phyloP scores from a whole-genome alignment of 345 rosid species.

The Arabis alpina region DNA sequence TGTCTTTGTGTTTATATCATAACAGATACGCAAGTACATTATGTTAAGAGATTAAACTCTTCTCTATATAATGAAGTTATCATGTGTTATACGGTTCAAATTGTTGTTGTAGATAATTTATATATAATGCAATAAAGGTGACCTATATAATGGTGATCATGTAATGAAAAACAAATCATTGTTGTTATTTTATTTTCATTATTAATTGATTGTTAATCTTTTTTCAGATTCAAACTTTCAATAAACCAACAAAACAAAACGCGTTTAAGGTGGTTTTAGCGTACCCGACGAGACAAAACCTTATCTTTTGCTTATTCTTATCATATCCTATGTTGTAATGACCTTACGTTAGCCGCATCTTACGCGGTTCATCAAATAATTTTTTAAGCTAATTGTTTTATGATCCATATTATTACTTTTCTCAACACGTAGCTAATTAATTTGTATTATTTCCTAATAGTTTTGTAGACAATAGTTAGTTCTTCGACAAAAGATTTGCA shows the following conservation, averaged over 20 bases:
- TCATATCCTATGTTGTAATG: background rate
- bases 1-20: slow-evolving; percentile 20
- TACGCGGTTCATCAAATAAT: background rate
- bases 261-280: slow-evolving; percentile 39
- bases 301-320: slow-evolving; percentile 21
- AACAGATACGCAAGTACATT: background rate
- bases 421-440: no score
- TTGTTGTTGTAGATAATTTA: background rate
- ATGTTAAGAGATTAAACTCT: background rate
- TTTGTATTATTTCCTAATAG: no score
- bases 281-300: slow-evolving; percentile 20
- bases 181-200: background rate
- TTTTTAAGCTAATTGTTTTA: background rate
- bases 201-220: background rate
- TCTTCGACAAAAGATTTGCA: no score
- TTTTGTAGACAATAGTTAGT: no score
- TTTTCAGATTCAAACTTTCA: background rate
- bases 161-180: background rate
- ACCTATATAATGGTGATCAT: background rate
- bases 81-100: background rate
- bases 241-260: slow-evolving; percentile 14
- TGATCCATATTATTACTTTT: no score
- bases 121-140: background rate
- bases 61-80: background rate
- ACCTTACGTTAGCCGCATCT: background rate